Conservation (phyloP, 176 grass and related monocot genomes). For the Rhynchospora pubera region DNA sequence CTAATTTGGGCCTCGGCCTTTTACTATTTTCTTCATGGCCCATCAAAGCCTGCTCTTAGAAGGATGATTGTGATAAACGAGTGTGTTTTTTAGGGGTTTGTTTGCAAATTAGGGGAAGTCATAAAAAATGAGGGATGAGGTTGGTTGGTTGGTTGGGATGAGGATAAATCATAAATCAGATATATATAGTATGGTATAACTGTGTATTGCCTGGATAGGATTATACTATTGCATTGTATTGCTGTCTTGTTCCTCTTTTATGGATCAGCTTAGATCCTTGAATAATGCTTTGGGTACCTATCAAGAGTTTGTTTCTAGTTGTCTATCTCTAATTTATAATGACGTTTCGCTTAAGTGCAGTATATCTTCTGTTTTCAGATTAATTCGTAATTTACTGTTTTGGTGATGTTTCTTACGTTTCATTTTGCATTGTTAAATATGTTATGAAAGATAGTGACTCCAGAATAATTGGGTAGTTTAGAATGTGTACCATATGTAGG, state of each 20-base stretch:
- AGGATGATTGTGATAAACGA: not conserved
- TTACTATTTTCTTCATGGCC: not conserved
- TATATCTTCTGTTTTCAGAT: not conserved
- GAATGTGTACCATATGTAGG: not conserved
- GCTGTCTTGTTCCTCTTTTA: conserved; percentile 14
- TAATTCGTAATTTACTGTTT: not conserved
- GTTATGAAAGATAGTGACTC: not conserved
- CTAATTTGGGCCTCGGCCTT: not conserved
- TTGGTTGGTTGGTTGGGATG: conserved; percentile 52
- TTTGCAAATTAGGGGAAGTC: not conserved
- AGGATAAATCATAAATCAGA: conserved; percentile 14
- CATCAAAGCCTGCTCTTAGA: not conserved
- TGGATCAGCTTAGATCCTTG: not conserved
- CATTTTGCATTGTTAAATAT: not conserved
- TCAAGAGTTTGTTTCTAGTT: not conserved
- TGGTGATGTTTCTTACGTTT: not conserved
- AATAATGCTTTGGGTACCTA: not conserved
- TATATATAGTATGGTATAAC: not conserved
- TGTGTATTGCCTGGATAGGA: conserved; percentile 20
- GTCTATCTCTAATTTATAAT: not conserved
- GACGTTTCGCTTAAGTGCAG: not conserved
- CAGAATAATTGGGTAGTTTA: not conserved
- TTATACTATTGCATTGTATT: not conserved
- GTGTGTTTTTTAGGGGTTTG: not conserved
- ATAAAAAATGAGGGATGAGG: conserved; percentile 20